Evolutionary conservation across 495 filamentous ascomycete genomes (phyloP), one percentile per base, ranked within the genome.

Genomic region (Glonium stellatum): DNA sequence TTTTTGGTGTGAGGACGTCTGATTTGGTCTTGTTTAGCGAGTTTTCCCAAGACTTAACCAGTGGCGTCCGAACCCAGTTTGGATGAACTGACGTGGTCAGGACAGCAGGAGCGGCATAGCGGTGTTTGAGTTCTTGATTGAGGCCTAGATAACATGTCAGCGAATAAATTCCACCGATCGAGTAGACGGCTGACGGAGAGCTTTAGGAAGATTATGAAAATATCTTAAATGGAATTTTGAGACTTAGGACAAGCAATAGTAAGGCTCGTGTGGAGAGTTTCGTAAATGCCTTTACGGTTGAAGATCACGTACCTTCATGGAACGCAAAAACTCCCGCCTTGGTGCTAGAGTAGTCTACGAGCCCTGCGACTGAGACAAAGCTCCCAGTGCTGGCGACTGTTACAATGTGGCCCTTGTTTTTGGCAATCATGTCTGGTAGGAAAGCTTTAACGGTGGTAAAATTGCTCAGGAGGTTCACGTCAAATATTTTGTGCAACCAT

Each of bases 331-430:
- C 78, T 54, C 75, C 81, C 4, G 80, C 81, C 71, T 86, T 86
- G 41, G 78, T 77, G 57, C 71, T 73, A 55, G 73, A 76, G 66
- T 86, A 86, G 57, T 82, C 78, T 2, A 75, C 75, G 61, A 81
- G 76, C 25, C 77, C 73, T 4, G 76, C 75, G 6, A 78, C 62
- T 0, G 71, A 71, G 1, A 81, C 63, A 61, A 81, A 84, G 34
- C 73, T 78, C 36, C 80, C 79, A 69, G 82, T 72, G 42, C 76
- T 80, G 5, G 82, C 82, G 8, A 83, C 65, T 0, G 78, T 79
- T 12, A 86, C 69, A 36, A 86, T 68, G 66, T 86, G 83, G 2
- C 83, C 83, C 58, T 86, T 82, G 65, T 84, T 82, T 22, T 70
- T 70, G 18, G 70, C 61, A 41, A 86, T 71, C 83, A 86, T 86